Evolutionary conservation across 106 monocot genomes (phyloP), one percentile per base, ranked within the genome.

Genomic region (Dendrobium catenatum): DNA sequence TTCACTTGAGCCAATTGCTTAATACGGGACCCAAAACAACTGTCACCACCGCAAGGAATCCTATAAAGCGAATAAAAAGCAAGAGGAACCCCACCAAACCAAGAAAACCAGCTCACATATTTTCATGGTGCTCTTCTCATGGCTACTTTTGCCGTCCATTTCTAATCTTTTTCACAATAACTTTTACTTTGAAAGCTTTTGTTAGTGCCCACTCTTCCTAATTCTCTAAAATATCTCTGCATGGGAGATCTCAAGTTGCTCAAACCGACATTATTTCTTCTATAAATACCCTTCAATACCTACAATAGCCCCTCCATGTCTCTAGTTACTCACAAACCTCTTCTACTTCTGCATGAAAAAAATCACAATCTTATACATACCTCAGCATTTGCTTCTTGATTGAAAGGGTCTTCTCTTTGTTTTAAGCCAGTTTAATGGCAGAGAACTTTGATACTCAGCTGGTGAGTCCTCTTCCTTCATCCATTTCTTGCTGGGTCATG

Each of bases 261-360:
- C 37, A 37, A 37, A 37, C 24, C 78, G 9, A 76, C 56, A 18
- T 15, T 48, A 37, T 10, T 26, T 24, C 73, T 44, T 56, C 66
- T 90, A 90, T 90, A 90, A 82, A 85, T 81, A 83, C 82, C 74
- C 79, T 75, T 70, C n/a, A 29, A 72, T 43, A n/a, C 72, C 84
- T 79, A 44, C 81, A 31, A 74, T 64, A 66, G 24, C 73, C 82
- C 54, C 47, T 73, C 90, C 88, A 88, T 88, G 88, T 82, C 70
- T 70, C 70, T 70, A 37, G 8, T 75, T 80, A 83, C 80, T 78
- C 79, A 40, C 43, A 77, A 70, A 0, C 4, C 56, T 17, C 44
- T 42, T 75, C 13, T 42, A 47, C 33, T 27, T 10, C 20, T 24
- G 11, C 31, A 22, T 19, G 56, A 56, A 11, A 56, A 56, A 15